Evolutionary conservation across 2,329 filamentous ascomycete species (phyloP), one percentile per base, ranked within the genome.

Genomic region (Calonectria fujianensis): DNA sequence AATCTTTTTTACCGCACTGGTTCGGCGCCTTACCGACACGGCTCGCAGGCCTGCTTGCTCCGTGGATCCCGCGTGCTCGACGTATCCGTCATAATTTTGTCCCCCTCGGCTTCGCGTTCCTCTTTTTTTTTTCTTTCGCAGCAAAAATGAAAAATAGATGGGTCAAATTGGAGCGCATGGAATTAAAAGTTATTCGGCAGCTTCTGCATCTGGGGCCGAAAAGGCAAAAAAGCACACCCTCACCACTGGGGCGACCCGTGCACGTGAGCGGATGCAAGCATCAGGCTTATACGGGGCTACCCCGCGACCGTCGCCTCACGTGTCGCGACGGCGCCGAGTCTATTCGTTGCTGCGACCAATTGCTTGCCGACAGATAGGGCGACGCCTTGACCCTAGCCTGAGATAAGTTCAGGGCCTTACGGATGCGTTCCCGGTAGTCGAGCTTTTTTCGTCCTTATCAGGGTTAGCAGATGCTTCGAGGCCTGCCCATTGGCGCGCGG

Each of bases 1-100:
- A 14, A 11, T 41, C 29, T 24, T 41, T 41, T 27, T 37, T 27
- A 20, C 37, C 35, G 32, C 57, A 29, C 37, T 37, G 32, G 57
- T 39, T 39, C 24, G 39, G 35, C 57, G 57, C 20, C 57, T 63
- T 63, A 63, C 57, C 57, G 57, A 41, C 57, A 63, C 24, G 57
- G 35, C 27, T 63, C 57, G 57, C 57, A 63, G 32, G 57, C 57
- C 20, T 41, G 57, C 37, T 41, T 63, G 39, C 57, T 63, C 24
- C 57, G 57, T 41, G 57, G 57, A 37, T 63, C 57, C 32, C 24
- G 57, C 14, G 57, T 41, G 35, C 57, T 37, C n/a, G 37, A 39
- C 35, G 39, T 18, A 7, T 63, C 37, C 10, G 27, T 45, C 29
- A 35, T 41, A 11, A 20, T 18, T 11, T 39, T 39, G 37, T 3